Base-by-base conservation (phyloP, 441 rosid species). In the Bruguiera hainesii region DNA sequence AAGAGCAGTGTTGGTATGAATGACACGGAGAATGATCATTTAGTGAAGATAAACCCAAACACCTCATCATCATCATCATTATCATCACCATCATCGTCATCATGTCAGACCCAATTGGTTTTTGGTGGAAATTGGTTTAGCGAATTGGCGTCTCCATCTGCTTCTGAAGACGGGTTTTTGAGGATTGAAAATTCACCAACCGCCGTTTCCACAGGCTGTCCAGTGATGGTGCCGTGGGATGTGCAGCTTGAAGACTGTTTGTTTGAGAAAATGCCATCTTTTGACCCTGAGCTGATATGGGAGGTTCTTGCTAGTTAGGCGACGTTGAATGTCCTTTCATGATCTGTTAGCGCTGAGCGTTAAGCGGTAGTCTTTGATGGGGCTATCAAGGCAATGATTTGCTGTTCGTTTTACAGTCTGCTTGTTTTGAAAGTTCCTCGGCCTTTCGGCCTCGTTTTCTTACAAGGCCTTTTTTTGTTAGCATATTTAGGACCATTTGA, bases 241-340 rank as follows among this genome's bases (percentile, higher is more conserved):
- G 60, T 74, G 3, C 83, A 63, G 11, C 69, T 77, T 62, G 90
- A 86, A 61, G 90, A 79, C 51, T 90, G 84, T 35, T 86, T 83
- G 16, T 88, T 95, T 0, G 86, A 86, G 51, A 89, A 87, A 72
- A 79, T 95, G 90, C 98, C 98, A 2, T 91, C 98, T 31, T 90
- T 76, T 49, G 98, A 95, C 68, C 88, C 94, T 0, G 99, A 91
- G 62, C 80, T 90, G 73, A 84, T 91, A 4, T 95, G 99, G 99
- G 88, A 89, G 66, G 90, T 89, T 76, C 91, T 94, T 64, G 93
- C 97, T 9, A 94, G 73, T 69, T 91, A 76, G 79, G 70, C 67
- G 10, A 16, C 50, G 67, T 23, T 30, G n/a, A 28, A 29, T 60
- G 28, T 46, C 48, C 52, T 21, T 58, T 18, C 8, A 21, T 58